Evolutionary conservation across 768 basidiomycete genomes (phyloP).

Genomic region (Chalciporus sphaerocephalus): DNA sequence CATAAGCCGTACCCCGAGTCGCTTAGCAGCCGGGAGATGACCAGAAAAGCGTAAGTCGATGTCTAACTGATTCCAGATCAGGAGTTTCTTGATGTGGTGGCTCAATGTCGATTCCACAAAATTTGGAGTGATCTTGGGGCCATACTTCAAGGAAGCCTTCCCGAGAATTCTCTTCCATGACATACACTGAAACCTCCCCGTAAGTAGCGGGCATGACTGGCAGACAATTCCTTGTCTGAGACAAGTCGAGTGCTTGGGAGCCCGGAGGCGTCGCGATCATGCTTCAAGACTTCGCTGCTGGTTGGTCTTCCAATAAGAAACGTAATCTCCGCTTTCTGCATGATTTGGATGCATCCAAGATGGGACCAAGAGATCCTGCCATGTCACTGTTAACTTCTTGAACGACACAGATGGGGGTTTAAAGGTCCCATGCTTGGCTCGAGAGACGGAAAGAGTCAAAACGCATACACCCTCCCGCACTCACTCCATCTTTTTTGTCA

Average conservation of each 20-base stretch:
- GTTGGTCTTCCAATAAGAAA: constrained; percentile 7
- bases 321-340: constrained; percentile 16
- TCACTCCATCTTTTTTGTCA: no score
- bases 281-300: constrained; percentile 14
- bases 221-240: neutral
- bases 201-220: neutral
- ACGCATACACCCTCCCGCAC: no score
- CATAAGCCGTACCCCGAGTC: constrained; percentile 9
- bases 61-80: constrained; percentile 6
- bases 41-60: constrained; percentile 9
- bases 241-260: constrained; percentile 1
- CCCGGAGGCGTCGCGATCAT: constrained; percentile 20
- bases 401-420: neutral
- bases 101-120: neutral
- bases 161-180: neutral
- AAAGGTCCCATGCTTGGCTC: neutral
- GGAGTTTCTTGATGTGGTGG: neutral
- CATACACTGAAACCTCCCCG: neutral
- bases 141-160: neutral
- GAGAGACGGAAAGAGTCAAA: neutral
- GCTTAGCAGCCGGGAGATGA: constrained; percentile 17
- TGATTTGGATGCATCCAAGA: neutral
- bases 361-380: neutral
- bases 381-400: neutral
- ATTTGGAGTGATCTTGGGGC: neutral